Conservation (phyloP, 768 basidiomycete species). For the Lactifluus echinatus region DNA sequence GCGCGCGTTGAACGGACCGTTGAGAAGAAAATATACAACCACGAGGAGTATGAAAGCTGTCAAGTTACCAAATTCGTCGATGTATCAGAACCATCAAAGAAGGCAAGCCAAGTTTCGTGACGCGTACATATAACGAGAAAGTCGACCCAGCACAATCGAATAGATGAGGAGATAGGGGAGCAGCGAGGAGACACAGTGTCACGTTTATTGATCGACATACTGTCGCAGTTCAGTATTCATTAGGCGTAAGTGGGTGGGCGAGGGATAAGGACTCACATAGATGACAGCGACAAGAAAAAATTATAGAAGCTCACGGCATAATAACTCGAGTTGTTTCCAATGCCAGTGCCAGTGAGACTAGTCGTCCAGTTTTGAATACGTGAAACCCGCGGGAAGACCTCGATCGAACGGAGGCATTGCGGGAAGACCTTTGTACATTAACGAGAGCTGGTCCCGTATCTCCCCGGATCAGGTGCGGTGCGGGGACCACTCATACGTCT, state of each 20-base stretch:
- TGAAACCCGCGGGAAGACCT: too few species aligned
- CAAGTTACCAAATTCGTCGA: background rate
- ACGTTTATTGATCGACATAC: background rate
- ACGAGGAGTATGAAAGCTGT: slow-evolving; percentile 20
- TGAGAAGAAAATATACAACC: slow-evolving; percentile 22
- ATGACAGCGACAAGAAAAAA: background rate
- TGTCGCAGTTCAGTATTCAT: background rate
- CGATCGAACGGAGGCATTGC: too few species aligned
- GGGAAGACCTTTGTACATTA: too few species aligned
- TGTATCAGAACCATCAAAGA: background rate
- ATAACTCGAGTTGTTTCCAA: background rate
- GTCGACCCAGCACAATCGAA: slow-evolving; percentile 19
- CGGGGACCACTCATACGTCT: too few species aligned
- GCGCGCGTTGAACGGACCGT: slow-evolving; percentile 20
- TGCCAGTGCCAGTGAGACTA: background rate
- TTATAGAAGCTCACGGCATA: background rate
- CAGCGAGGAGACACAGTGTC: background rate
- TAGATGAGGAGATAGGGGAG: slow-evolving; percentile 4
- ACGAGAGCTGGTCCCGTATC: too few species aligned
- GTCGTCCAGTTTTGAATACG: background rate
- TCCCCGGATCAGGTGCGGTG: too few species aligned
- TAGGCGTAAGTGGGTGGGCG: background rate
- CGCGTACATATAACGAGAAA: slow-evolving; percentile 20
- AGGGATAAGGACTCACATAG: background rate
- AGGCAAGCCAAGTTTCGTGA: background rate